Percentiles rank a stretch among this genome's conserved stretches.
Conservation (phyloP, 2,329 filamentous ascomycete species). For the Phaeosphaeriaceae sp. region DNA sequence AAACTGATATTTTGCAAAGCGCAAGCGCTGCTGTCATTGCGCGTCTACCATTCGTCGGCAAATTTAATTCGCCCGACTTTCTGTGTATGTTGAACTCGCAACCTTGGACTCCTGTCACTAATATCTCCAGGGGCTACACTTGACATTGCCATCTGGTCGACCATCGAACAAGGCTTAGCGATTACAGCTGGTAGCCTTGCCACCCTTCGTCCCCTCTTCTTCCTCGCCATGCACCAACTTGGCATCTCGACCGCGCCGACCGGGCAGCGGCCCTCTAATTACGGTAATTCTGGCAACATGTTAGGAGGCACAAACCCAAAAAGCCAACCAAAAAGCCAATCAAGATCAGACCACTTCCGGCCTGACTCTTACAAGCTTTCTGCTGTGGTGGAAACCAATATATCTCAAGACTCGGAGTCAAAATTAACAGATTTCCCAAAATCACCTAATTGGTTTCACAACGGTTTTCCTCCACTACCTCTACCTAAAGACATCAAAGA, state of each 20-base stretch:
- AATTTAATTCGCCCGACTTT: conserved; percentile 41
- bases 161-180: conserved; percentile 46
- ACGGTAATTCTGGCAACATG: conserved; percentile 15
- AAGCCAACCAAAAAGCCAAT: conserved; percentile 20
- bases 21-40: conserved; percentile 45
- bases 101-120: neutral
- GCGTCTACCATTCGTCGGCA: conserved; percentile 35
- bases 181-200: conserved; percentile 46
- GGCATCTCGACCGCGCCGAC: conserved; percentile 33
- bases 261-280: conserved; percentile 30
- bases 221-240: conserved; percentile 29
- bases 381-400: conserved; percentile 20
- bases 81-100: conserved; percentile 29
- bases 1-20: conserved; percentile 14
- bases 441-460: conserved; percentile 21
- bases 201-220: conserved; percentile 44
- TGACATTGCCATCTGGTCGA: conserved; percentile 48
- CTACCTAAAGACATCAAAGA: conserved; percentile 16
- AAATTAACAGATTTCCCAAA: conserved; percentile 6
- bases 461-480: conserved; percentile 7
- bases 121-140: conserved; percentile 32
- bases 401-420: conserved; percentile 17
- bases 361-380: conserved; percentile 32
- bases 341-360: conserved; percentile 23
- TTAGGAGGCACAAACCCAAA: conserved; percentile 10